These are phyloP conservation scores for Daldinia loculata DNA, from an alignment of 495 filamentous ascomycete species.

Conservation along the genomic window DNA sequence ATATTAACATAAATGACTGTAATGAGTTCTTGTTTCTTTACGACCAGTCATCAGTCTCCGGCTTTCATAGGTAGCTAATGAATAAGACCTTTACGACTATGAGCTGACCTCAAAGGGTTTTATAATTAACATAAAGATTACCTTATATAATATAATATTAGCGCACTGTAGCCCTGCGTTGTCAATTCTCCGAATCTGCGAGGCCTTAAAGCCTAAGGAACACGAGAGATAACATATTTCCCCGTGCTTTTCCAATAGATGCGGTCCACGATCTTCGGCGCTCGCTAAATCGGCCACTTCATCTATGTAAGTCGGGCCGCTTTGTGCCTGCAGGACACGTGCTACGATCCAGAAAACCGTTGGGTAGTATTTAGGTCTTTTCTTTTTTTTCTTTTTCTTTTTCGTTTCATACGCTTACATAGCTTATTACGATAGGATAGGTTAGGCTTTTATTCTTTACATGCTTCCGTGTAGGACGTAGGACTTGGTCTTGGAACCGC, in stretches of 20 bases:
- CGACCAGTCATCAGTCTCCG: no score
- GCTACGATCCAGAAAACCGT: background rate
- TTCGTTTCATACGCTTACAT: background rate
- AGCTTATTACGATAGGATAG: no score
- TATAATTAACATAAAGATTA: background rate
- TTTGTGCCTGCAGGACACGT: conserved; percentile 2
- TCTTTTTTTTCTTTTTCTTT: background rate
- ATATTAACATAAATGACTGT: background rate
- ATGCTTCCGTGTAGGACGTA: background rate
- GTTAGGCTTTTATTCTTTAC: background rate
- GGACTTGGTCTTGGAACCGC: background rate
- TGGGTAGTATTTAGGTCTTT: background rate
- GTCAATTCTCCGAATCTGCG: conserved; percentile 1
- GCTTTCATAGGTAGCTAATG: background rate
- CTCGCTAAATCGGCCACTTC: conserved; percentile 10
- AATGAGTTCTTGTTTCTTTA: background rate
- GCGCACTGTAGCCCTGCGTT: background rate
- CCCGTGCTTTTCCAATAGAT: conserved; percentile 3
- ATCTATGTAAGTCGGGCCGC: background rate
- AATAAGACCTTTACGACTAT: background rate
- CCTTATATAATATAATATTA: background rate
- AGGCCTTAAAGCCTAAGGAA: conserved; percentile 4
- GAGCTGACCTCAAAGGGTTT: background rate
- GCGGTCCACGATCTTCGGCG: background rate
- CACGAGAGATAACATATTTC: background rate